Evolutionary conservation across 345 rosid genomes (phyloP).

Genomic region (Gossypium herbaceum): DNA sequence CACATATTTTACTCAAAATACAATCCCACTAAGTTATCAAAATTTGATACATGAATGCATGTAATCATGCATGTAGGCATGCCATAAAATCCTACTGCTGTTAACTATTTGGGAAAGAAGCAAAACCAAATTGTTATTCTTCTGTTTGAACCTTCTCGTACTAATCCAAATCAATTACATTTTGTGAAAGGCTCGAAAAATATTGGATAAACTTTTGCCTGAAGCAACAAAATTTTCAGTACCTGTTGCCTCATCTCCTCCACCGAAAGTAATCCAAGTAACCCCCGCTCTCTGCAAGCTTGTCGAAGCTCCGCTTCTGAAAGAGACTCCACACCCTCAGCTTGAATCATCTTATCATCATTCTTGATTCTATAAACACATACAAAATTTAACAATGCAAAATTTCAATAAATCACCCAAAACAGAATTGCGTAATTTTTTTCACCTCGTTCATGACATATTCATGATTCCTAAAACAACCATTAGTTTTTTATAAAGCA

Average conservation of each 20-base stretch:
- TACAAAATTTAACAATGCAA: background rate
- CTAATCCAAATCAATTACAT: background rate
- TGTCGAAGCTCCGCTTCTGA: slow-evolving; percentile 88
- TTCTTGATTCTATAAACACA: slow-evolving; percentile 63
- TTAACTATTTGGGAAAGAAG: background rate
- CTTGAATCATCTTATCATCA: slow-evolving; percentile 90
- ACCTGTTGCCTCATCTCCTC: slow-evolving; percentile 98
- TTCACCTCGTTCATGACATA: background rate
- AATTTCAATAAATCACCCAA: slow-evolving; percentile 7
- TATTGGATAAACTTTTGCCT: background rate
- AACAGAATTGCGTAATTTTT: background rate
- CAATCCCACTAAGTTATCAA: background rate
- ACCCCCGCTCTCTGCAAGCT: slow-evolving; percentile 92
- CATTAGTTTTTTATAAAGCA: background rate
- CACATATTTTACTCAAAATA: slow-evolving; percentile 1
- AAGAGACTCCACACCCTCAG: slow-evolving; percentile 92
- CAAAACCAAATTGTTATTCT: background rate
- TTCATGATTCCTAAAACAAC: background rate
- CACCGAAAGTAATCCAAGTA: slow-evolving; percentile 83
- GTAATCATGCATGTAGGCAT: background rate
- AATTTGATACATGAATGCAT: background rate
- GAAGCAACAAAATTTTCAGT: background rate
- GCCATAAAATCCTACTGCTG: slow-evolving; percentile 3
- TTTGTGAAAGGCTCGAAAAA: background rate
- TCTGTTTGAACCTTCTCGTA: background rate